A percentile compares a stretch with the other conserved stretches of the same genome.
These are phyloP conservation scores for Aspergillus sergii DNA, from an alignment of 2,329 filamentous ascomycete species.

Conservation along the genomic window DNA sequence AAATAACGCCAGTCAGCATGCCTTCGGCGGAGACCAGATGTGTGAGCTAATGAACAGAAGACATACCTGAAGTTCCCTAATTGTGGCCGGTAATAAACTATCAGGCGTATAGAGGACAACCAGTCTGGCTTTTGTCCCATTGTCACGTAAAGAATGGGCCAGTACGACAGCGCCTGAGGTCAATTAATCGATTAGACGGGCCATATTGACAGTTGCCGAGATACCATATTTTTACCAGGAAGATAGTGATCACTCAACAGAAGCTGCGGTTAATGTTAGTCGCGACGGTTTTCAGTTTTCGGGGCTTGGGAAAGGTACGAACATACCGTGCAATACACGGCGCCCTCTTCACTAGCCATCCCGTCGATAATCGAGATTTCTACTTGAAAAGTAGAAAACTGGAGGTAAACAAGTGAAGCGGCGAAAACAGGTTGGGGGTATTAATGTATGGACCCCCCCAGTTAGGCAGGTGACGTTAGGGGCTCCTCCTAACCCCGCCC, in stretches of 20 bases:
- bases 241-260: constrained; percentile 90
- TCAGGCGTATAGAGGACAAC: constrained; percentile 82
- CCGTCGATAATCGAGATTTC: constrained; percentile 13
- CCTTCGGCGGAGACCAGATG: neutral
- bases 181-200: constrained; percentile 19
- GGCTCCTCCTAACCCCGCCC: constrained; percentile 22
- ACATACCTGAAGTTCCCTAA: constrained; percentile 74
- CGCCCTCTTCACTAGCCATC: constrained; percentile 52
- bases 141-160: constrained; percentile 91
- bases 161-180: constrained; percentile 81
- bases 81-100: constrained; percentile 71
- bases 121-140: constrained; percentile 81
- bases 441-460: constrained; percentile 15
- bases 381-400: neutral
- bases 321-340: constrained; percentile 68
- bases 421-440: neutral
- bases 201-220: neutral
- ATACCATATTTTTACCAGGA: constrained; percentile 65
- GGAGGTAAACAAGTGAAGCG: constrained; percentile 5
- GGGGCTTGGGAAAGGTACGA: neutral
- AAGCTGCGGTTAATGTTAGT: constrained; percentile 61
- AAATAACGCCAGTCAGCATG: constrained; percentile 25
- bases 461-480: constrained; percentile 17
- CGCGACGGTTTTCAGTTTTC: constrained; percentile 20
- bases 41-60: constrained; percentile 7